Percentiles rank a stretch among this genome's conserved stretches.
These are phyloP conservation scores for Debaryomyces castellii DNA, from an alignment of 805 yeast species.

Conservation along the genomic window DNA sequence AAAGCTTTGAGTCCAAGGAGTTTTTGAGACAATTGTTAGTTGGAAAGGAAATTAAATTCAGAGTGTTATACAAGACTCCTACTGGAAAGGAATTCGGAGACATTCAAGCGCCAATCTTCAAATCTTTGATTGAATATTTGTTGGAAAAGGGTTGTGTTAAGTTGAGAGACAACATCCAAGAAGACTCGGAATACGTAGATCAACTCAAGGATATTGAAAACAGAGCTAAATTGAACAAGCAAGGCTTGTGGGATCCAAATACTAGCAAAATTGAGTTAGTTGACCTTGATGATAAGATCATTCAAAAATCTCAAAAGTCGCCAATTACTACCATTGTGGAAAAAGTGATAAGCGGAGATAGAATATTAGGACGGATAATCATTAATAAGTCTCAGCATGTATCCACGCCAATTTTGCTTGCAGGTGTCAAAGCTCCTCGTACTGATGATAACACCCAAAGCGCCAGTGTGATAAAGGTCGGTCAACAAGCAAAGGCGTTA, in stretches of 20 bases:
- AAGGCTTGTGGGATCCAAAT: constrained; percentile 54
- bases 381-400: constrained; percentile 51
- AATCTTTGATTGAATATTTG: constrained; percentile 55
- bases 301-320: constrained; percentile 33
- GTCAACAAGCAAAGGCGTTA: constrained; percentile 63
- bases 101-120: constrained; percentile 59
- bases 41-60: constrained; percentile 63
- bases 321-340: constrained; percentile 66
- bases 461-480: constrained; percentile 54
- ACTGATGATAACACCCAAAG: constrained; percentile 48
- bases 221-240: constrained; percentile 49
- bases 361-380: constrained; percentile 61
- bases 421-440: constrained; percentile 75
- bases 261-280: constrained; percentile 17
- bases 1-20: constrained; percentile 64
- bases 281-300: constrained; percentile 29
- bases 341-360: constrained; percentile 75
- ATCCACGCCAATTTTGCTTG: constrained; percentile 60
- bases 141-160: constrained; percentile 61
- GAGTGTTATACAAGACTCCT: constrained; percentile 53
- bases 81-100: constrained; percentile 72
- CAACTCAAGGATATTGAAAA: constrained; percentile 42
- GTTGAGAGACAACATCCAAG: constrained; percentile 52
- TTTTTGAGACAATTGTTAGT: constrained; percentile 57
- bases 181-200: constrained; percentile 38